Percentiles rank a stretch among this genome's conserved stretches.
Conservation (phyloP, 306 rosid genomes). For the Alnus rubra region DNA sequence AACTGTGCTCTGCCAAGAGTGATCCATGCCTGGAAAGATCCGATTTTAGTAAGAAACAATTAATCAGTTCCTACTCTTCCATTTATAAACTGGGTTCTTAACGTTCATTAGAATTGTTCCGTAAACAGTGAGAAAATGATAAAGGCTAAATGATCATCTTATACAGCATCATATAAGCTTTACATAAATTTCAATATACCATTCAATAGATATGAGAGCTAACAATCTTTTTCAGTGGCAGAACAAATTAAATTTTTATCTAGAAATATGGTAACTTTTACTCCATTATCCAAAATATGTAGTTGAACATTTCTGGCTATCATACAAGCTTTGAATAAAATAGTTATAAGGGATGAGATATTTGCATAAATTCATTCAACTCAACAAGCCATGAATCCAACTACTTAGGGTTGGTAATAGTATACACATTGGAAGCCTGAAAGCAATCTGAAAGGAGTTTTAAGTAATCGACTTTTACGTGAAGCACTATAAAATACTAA, state of each 20-base stretch:
- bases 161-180: neutral
- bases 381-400: neutral
- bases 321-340: neutral
- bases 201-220: neutral
- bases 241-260: neutral
- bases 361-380: neutral
- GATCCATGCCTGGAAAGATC: slow-evolving; percentile 72
- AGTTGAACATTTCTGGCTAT: neutral
- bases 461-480: neutral
- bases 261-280: neutral
- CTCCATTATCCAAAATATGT: neutral
- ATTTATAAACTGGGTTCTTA: slow-evolving; percentile 12
- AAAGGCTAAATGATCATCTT: neutral
- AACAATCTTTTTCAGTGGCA: neutral
- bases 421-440: neutral
- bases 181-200: neutral
- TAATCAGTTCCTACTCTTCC: neutral
- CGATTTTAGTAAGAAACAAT: slow-evolving; percentile 16
- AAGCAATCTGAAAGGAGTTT: neutral
- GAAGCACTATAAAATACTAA: neutral
- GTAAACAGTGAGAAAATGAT: neutral
- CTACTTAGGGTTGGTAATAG: neutral
- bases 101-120: neutral
- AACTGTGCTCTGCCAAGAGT: slow-evolving; percentile 95
- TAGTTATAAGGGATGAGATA: neutral